Evolutionary conservation across 2,329 filamentous ascomycete species (phyloP).

Genomic region (Fusarium sp.): DNA sequence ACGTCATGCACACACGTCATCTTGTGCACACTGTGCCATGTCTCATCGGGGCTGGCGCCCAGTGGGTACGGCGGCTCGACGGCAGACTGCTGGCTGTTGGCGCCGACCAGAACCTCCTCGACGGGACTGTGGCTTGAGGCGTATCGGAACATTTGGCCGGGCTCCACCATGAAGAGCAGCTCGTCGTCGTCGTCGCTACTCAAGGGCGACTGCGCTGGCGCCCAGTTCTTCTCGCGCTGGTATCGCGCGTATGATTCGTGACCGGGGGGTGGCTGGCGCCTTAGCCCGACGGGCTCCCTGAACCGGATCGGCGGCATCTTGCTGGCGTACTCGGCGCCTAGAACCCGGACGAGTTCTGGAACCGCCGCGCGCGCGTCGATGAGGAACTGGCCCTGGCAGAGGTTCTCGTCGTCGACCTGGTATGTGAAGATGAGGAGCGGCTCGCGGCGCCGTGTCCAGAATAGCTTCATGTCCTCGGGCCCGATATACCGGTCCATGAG

Average conservation of each 20-base stretch:
- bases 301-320: constrained; percentile 34
- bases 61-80: constrained; percentile 39
- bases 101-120: constrained; percentile 6
- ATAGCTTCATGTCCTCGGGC: constrained; percentile 44
- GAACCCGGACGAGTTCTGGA: constrained; percentile 30
- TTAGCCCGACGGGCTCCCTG: constrained; percentile 20
- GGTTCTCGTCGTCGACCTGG: constrained; percentile 36
- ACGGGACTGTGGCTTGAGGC: constrained; percentile 23
- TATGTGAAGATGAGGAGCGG: constrained; percentile 42
- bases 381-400: constrained; percentile 43
- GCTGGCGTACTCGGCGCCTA: constrained; percentile 20
- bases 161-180: constrained; percentile 40
- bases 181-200: constrained; percentile 17
- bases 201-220: constrained; percentile 35
- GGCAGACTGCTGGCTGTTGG: constrained; percentile 20
- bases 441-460: constrained; percentile 41
- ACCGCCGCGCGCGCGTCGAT: constrained; percentile 39
- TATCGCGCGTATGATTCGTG: constrained; percentile 33
- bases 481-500: constrained; percentile 41
- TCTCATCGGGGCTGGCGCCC: background rate
- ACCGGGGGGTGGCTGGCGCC: constrained; percentile 26
- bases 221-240: constrained; percentile 45
- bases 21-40: constrained; percentile 29
- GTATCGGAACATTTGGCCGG: constrained; percentile 35
- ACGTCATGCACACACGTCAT: constrained; percentile 42